Percentiles rank a stretch among this genome's conserved stretches.
These are phyloP conservation scores for Tricholoma bakamatsutake DNA, from an alignment of 768 basidiomycete genomes.

Conservation along the genomic window DNA sequence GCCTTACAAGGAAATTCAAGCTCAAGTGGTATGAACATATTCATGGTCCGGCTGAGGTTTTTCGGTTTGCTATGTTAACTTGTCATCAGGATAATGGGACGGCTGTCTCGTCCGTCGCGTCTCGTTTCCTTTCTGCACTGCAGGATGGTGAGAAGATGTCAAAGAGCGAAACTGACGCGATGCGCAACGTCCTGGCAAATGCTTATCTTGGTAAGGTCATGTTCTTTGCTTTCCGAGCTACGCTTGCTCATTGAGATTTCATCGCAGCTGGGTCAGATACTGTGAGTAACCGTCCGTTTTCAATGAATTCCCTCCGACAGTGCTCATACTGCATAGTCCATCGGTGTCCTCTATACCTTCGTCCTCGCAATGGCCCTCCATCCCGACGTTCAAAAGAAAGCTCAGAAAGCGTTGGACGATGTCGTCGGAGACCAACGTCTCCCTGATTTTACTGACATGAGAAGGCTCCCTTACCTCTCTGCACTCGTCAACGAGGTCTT, in stretches of 20 bases:
- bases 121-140: not conserved
- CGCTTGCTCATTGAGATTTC: not conserved
- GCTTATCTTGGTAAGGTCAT: not conserved
- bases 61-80: not conserved
- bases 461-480: not conserved
- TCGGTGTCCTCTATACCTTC: not conserved
- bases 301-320: not conserved
- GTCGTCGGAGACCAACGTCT: slow-evolving; percentile 17
- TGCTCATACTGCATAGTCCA: not conserved
- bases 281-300: not conserved
- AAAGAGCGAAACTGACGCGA: not conserved
- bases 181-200: not conserved
- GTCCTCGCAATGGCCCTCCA: slow-evolving; percentile 8
- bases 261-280: slow-evolving; percentile 5
- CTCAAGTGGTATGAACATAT: too few relatives aligned
- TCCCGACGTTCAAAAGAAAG: slow-evolving; percentile 6
- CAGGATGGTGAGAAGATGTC: not conserved
- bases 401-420: slow-evolving; percentile 7
- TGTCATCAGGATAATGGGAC: not conserved
- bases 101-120: not conserved
- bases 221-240: not conserved
- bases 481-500: slow-evolving; percentile 1
- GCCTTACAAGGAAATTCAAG: slow-evolving; percentile 22
- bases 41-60: slow-evolving; percentile 18
- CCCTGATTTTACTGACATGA: slow-evolving; percentile 1